Conservation (phyloP, 345 rosid species). For the Raphanus sativus region DNA sequence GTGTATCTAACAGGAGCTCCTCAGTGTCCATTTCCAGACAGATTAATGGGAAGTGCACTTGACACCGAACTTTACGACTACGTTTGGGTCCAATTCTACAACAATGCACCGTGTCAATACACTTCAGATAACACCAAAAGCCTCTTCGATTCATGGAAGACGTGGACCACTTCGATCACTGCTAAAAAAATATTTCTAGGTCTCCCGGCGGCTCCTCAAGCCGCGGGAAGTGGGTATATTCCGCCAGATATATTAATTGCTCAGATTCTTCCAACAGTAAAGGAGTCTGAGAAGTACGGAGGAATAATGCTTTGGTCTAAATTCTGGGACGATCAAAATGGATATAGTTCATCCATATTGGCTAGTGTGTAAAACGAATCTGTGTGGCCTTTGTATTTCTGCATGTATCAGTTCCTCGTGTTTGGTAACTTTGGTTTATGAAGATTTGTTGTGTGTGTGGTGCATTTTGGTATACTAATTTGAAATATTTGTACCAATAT, state of each 20-base stretch:
- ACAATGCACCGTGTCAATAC: constrained; percentile 61
- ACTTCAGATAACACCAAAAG: constrained; percentile 32
- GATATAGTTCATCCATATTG: constrained; percentile 50
- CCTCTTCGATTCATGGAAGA: constrained; percentile 52
- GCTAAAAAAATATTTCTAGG: constrained; percentile 49
- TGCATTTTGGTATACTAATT: neutral
- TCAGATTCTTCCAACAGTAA: constrained; percentile 47
- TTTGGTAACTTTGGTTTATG: neutral
- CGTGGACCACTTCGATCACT: constrained; percentile 49
- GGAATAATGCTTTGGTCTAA: constrained; percentile 69
- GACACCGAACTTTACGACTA: constrained; percentile 51
- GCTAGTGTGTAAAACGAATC: constrained; percentile 39
- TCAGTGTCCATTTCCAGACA: constrained; percentile 66
- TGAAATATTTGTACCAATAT: neutral
- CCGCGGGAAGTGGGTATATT: constrained; percentile 59
- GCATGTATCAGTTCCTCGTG: neutral
- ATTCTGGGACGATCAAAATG: constrained; percentile 51
- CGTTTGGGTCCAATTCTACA: constrained; percentile 67
- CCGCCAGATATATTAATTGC: constrained; percentile 45
- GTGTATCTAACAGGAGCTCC: constrained; percentile 67
- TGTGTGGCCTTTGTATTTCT: neutral
- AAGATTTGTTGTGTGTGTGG: neutral
- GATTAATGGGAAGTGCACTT: constrained; percentile 46
- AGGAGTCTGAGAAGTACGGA: constrained; percentile 50
- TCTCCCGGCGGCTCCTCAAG: constrained; percentile 56